Evolutionary conservation across 2,329 filamentous ascomycete genomes (phyloP).

Genomic region (Aspergillus brunneoviolaceus): DNA sequence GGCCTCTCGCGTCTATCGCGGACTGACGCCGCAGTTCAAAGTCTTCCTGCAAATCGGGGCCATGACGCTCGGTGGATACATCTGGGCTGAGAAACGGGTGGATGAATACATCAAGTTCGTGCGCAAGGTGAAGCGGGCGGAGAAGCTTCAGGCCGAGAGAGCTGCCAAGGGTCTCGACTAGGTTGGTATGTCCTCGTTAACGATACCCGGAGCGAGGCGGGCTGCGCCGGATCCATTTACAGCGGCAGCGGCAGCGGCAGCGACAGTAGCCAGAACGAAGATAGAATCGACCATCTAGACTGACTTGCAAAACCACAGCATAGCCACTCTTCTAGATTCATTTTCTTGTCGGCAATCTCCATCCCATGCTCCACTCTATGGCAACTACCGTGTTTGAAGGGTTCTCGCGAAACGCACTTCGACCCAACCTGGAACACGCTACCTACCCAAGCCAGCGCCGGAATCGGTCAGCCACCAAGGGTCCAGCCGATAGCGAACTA

Average conservation of each 20-base stretch:
- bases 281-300: background rate
- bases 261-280: background rate
- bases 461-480: background rate
- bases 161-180: constrained; percentile 18
- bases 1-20: constrained; percentile 45
- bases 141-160: constrained; percentile 36
- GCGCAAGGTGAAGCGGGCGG: constrained; percentile 42
- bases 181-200: background rate
- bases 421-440: constrained; percentile 3
- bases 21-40: constrained; percentile 51
- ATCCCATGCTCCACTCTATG: background rate
- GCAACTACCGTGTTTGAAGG: constrained; percentile 3
- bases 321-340: background rate
- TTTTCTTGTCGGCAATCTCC: background rate
- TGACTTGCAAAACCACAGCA: background rate
- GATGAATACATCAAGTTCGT: constrained; percentile 47
- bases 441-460: background rate
- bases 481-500: background rate
- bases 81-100: constrained; percentile 50
- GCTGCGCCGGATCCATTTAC: background rate
- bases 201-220: background rate
- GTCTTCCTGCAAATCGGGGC: constrained; percentile 49
- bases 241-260: background rate
- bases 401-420: constrained; percentile 1
- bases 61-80: constrained; percentile 50